Evolutionary conservation across 2,329 filamentous ascomycete species (phyloP).

Genomic region (Arachnopeziza araneosa): DNA sequence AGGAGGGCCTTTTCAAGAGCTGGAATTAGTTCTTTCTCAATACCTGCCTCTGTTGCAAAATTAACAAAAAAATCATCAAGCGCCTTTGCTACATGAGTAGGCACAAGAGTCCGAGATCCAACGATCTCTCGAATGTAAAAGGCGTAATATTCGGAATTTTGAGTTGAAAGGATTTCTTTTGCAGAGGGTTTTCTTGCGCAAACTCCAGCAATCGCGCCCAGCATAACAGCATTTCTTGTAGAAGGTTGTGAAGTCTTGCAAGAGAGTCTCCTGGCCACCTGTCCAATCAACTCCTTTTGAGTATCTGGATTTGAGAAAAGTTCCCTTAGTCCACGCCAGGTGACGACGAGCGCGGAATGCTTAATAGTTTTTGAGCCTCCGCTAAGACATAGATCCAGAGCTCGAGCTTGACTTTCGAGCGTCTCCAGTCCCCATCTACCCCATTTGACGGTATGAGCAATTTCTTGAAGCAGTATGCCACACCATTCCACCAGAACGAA

Average conservation of each 20-base stretch:
- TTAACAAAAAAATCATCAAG: conserved; percentile 76
- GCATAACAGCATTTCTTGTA: conserved; percentile 66
- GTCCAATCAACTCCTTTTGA: conserved; percentile 26
- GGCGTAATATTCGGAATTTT: conserved; percentile 68
- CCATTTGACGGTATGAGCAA: conserved; percentile 58
- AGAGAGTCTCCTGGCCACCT: conserved; percentile 62
- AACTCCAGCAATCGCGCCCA: conserved; percentile 85
- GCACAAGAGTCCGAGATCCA: conserved; percentile 67
- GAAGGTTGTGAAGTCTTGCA: conserved; percentile 59
- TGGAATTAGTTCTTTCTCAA: conserved; percentile 71
- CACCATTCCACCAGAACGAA: conserved; percentile 92
- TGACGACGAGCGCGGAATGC: conserved; percentile 69
- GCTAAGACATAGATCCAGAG: conserved; percentile 71
- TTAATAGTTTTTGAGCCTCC: conserved; percentile 58
- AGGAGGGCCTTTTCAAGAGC: conserved; percentile 84
- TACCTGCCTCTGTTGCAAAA: conserved; percentile 68
- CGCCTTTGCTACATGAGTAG: conserved; percentile 65
- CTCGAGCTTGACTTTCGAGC: conserved; percentile 63
- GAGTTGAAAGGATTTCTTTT: conserved; percentile 55
- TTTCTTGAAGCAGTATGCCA: conserved; percentile 68
- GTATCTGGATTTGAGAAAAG: conserved; percentile 54
- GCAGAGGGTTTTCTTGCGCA: conserved; percentile 64
- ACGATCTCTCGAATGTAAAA: conserved; percentile 86
- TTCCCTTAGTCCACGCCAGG: conserved; percentile 72
- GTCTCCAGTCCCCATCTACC: conserved; percentile 60